Percentiles rank a stretch among this genome's conserved stretches.
Conservation (phyloP, 2,329 filamentous ascomycete species). For the Xylaria sp. region DNA sequence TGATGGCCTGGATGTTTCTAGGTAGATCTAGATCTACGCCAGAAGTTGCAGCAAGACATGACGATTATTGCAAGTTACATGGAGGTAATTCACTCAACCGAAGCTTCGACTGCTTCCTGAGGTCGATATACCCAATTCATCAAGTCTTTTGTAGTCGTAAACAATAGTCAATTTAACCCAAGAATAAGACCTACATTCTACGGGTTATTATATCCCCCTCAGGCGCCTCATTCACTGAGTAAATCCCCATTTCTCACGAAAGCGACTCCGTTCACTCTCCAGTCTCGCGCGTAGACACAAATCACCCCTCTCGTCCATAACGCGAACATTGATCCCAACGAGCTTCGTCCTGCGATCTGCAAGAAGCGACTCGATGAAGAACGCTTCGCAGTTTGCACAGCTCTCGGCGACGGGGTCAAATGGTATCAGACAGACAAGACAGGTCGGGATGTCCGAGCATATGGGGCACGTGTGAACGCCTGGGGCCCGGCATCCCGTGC, state of each 20-base stretch:
- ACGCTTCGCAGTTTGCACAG: constrained; percentile 13
- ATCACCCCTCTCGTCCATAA: constrained; percentile 9
- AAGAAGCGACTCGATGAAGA: constrained; percentile 14
- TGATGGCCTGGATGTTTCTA: too few relatives aligned
- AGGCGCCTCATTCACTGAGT: too few relatives aligned
- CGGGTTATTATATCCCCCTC: too few relatives aligned
- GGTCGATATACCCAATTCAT: too few relatives aligned
- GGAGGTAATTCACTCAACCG: too few relatives aligned
- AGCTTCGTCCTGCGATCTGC: constrained; percentile 7
- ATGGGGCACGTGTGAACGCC: constrained; percentile 9
- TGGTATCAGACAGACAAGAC: constrained; percentile 10
- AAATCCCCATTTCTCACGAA: background rate
- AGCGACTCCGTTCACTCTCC: background rate
- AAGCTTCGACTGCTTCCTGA: too few relatives aligned
- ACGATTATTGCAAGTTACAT: too few relatives aligned
- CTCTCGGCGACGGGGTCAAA: constrained; percentile 5
- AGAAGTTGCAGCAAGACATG: too few relatives aligned
- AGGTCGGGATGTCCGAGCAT: constrained; percentile 7
- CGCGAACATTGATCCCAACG: background rate
- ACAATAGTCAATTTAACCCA: too few relatives aligned
- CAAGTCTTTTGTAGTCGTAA: too few relatives aligned
- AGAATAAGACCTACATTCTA: too few relatives aligned
- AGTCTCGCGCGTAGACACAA: constrained; percentile 4
- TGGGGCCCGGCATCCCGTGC: constrained; percentile 3
- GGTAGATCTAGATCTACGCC: too few relatives aligned